Evolutionary conservation across 1,284 basidiomycete species (phyloP).

Genomic region (Irpex rosettiformis): DNA sequence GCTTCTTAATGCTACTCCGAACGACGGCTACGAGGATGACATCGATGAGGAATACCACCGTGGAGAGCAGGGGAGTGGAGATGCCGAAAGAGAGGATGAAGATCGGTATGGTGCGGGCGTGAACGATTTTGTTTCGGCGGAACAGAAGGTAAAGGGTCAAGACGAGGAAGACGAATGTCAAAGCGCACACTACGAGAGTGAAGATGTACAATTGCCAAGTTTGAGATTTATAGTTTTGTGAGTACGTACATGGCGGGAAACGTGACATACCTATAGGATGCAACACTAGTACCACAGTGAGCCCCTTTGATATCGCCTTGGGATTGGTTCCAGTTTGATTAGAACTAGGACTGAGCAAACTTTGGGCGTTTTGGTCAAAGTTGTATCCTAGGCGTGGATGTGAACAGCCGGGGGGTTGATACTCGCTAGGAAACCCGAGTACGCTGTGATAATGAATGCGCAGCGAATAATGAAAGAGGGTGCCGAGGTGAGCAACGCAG

Average conservation of each 20-base stretch:
- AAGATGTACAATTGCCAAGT: constrained; percentile 5
- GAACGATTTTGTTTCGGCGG: constrained; percentile 17
- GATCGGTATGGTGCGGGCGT: constrained; percentile 27
- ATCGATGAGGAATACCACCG: constrained; percentile 52
- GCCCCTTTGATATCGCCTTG: constrained; percentile 37
- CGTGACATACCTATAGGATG: constrained; percentile 47
- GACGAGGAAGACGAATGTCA: constrained; percentile 50
- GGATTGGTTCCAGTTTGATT: constrained; percentile 31
- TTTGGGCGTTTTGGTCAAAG: constrained; percentile 44
- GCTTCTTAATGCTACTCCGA: constrained; percentile 38
- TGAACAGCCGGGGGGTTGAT: constrained; percentile 41
- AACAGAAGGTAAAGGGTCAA: constrained; percentile 44
- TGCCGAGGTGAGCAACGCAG: constrained; percentile 3
- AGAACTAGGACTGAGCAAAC: too few species aligned
- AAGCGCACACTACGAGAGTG: constrained; percentile 37
- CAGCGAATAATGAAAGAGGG: too few species aligned
- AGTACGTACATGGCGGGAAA: too few species aligned
- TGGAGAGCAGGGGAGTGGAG: constrained; percentile 41
- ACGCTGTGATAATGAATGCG: constrained; percentile 31
- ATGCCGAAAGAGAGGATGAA: constrained; percentile 21
- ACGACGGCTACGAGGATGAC: constrained; percentile 46
- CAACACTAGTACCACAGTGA: constrained; percentile 38
- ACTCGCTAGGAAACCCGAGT: constrained; percentile 35
- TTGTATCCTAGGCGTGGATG: constrained; percentile 45
- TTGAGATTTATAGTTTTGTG: too few species aligned